Base-by-base conservation (phyloP, 2,329 filamentous ascomycete genomes). In the Ramularia endophylla region DNA sequence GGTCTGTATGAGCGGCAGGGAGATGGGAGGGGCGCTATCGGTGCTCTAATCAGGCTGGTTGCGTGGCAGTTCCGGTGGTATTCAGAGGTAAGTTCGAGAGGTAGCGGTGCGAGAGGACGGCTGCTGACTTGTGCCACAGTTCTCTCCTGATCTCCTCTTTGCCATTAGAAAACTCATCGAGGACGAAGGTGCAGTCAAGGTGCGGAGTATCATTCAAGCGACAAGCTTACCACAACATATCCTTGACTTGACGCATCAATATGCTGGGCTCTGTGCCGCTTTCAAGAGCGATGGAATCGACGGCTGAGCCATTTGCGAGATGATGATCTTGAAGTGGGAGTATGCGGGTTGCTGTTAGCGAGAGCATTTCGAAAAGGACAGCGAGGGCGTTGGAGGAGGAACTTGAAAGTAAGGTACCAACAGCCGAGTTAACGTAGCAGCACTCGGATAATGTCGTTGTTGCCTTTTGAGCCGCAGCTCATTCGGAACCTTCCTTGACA, bases 11-110 rank as follows among this genome's bases (percentile, higher is more conserved):
- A 94, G 65, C 78, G 78, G 60, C 75, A 76, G 44, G 85, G 84
- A 57, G 87, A 86, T 65, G 88, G 86, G 3, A 74, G 87, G 47
- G 85, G 88, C 46, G 87, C 83, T 43, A 76, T 97, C 5, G 84
- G 81, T 19, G 82, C 86, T n/a, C 73, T 95, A 44, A 95, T 98
- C 52, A 75, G 88, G 38, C 72, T 98, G 30, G 87, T 97, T 25
- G 92, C 90, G 9, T 98, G 92, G 92, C 92, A 98, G 68, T 98
- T 95, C 68, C 77, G 92, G 54, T 98, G 92, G 92, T 98, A 98
- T 70, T 95, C 89, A 42, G 92, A 98, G 77, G 80, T 83, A 65
- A 57, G 68, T 48, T 16, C 20, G 8, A 12, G 15, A n/a, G 2
- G 4, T 13, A 3, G 6, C 15, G 15, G 2, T 12, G 4, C 13